A percentile compares a stretch with the other conserved stretches of the same genome.
Conservation (phyloP, 2,329 filamentous ascomycete species). For the Botrytis deweyae region DNA sequence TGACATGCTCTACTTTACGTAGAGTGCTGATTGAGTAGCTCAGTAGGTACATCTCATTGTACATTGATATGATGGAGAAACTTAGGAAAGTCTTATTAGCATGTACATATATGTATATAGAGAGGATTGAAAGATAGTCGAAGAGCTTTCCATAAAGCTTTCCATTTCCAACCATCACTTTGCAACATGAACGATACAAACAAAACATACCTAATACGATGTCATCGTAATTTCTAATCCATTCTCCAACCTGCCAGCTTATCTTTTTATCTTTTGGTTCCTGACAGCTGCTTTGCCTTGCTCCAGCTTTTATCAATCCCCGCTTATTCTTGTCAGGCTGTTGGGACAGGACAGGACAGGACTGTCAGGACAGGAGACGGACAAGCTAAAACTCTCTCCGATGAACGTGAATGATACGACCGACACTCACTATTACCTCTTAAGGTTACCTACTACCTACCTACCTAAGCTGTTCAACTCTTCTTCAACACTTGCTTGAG, state of each 20-base stretch:
- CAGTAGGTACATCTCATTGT: not conserved
- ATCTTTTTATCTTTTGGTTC: not conserved
- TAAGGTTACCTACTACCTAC: too few relatives aligned
- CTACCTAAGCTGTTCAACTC: not conserved
- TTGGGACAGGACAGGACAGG: too few relatives aligned
- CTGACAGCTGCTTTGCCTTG: not conserved
- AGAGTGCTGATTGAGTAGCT: not conserved
- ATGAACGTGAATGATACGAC: not conserved
- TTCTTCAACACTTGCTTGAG: not conserved
- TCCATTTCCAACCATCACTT: not conserved
- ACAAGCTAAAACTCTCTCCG: not conserved
- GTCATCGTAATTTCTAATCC: not conserved
- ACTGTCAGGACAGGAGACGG: not conserved
- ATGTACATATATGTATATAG: too few relatives aligned
- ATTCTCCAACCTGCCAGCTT: not conserved
- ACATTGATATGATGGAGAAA: not conserved
- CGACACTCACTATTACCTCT: not conserved
- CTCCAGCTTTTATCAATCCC: conserved; percentile 11
- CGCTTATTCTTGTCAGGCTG: not conserved
- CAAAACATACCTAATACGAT: not conserved
- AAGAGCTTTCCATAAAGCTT: not conserved
- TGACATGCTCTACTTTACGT: not conserved
- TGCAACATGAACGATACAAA: not conserved
- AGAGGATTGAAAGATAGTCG: not conserved
- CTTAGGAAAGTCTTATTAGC: not conserved